Base-by-base conservation (phyloP, 2,329 filamentous ascomycete species). In the Fusarium sp. region DNA sequence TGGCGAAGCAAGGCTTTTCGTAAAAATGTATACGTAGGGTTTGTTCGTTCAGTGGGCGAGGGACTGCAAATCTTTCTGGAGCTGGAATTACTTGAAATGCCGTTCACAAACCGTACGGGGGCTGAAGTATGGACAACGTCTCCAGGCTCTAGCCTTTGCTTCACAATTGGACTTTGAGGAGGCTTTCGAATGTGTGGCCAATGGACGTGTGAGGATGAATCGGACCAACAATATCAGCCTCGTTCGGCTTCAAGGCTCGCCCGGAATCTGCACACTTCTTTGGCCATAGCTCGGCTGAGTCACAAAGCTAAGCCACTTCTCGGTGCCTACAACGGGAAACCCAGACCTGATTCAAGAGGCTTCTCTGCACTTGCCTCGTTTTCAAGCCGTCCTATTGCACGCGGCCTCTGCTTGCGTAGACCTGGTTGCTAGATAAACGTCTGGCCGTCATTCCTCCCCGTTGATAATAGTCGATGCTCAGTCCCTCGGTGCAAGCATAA, bases 401-500 rank as follows among this genome's bases (percentile, higher is more conserved):
- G 26, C 28, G 16, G 11, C 26, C 10, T 18, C n/a, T 28, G n/a
- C 12, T 51, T 40, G 47, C 9, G 34, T 16, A 16, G 26, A 16
- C 23, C 13, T 20, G n/a, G 23, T 30, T 40, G 26, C 12, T 10
- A 13, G 16, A 13, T 8, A 12, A 9, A 20, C 11, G 11, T 23
- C 23, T 3, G 20, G 11, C 7, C 8, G 23, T 47, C 23, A 16
- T 20, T 30, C 31, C 7, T 30, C 30, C 18, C 18, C n/a, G 20
- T 26, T 36, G 5, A 8, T 46, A 36, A 20, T 12, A 12, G 8
- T 13, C 5, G 16, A 30, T 33, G 16, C 34, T 74, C 69, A 86
- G 45, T 81, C 78, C 50, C 80, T 80, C 4, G 85, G 84, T 36
- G 87, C 85, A 61, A 97, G 85, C 92, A 98, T 96, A 62, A 98